These are phyloP conservation scores for Candida montana DNA, from an alignment of 805 yeast species.

Conservation along the genomic window DNA sequence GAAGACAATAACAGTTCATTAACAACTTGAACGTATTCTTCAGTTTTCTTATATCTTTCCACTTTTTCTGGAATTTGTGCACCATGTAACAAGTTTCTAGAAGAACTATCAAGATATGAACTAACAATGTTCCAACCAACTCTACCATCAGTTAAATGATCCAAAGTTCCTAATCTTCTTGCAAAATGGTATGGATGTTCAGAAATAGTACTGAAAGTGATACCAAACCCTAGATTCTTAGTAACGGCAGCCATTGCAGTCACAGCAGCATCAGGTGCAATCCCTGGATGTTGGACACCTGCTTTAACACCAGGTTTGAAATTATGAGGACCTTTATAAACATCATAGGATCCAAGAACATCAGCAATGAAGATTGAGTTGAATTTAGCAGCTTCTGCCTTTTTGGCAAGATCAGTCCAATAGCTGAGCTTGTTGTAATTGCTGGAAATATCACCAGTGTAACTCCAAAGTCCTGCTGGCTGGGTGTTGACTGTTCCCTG, in stretches of 20 bases:
- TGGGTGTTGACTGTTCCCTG: conserved; percentile 29
- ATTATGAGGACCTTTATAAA: conserved; percentile 28
- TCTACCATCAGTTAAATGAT: conserved; percentile 37
- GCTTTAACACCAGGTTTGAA: conserved; percentile 12
- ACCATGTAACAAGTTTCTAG: conserved; percentile 31
- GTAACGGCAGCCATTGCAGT: conserved; percentile 39
- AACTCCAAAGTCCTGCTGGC: conserved; percentile 32
- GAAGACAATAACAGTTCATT: conserved; percentile 32
- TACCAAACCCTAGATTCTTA: conserved; percentile 31
- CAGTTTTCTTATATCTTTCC: conserved; percentile 33
- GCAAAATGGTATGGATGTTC: conserved; percentile 37
- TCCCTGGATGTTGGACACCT: conserved; percentile 32
- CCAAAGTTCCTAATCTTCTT: conserved; percentile 35
- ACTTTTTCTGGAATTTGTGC: conserved; percentile 31
- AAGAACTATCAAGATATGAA: conserved; percentile 34
- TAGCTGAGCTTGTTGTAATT: conserved; percentile 27
- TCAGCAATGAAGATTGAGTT: conserved; percentile 36
- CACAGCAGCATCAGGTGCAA: conserved; percentile 34
- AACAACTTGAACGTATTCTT: conserved; percentile 34
- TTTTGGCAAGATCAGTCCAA: conserved; percentile 33
- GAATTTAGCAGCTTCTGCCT: conserved; percentile 33
- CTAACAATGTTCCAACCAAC: conserved; percentile 41
- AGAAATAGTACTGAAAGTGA: conserved; percentile 36
- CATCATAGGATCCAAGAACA: conserved; percentile 36
- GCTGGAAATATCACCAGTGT: conserved; percentile 31